Base-by-base conservation (phyloP, 331 rosid species). In the Arachis monticola region DNA sequence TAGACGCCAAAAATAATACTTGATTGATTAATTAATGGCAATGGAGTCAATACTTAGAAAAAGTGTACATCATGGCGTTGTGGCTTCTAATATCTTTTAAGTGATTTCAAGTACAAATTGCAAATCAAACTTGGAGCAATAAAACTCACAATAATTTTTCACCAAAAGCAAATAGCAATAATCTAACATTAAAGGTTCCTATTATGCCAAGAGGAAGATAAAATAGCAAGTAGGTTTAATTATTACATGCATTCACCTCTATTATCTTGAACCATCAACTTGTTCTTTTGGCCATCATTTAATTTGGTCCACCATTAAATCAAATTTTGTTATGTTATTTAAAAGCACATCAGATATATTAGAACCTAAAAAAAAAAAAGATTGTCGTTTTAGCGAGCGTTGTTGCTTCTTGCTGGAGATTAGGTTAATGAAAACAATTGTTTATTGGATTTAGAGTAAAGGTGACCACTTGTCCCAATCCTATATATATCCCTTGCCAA, bases 341-440 rank as follows among this genome's bases (percentile, higher is more conserved):
- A 61, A 14, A 68, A 63, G 50, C 65, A 50, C 62, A 59, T 40
- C 22, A 55, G 11, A 32, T 32, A 32, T 32, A 32, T 32, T 42
- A 48, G 60, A 70, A 65, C 3, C 0, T 2, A 35, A 6, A 32
- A 53, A 12, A 60, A 1, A 10, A 5, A 8, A 17, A 10, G n/a
- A 10, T 17, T 63, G 79, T 82, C 83, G 13, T 67, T 70, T 42
- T 73, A 47, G 40, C 9, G 31, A 73, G 78, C 83, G 86, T 85
- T 67, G 96, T 87, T 83, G 83, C 13, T 38, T 32, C 86, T 79
- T 31, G 74, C 45, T 35, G 50, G 71, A 77, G 79, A 82, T 84
- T 85, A 84, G 90, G 92, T 87, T 79, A 72, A 76, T 72, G 91
- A 90, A 83, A 86, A 75, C 88, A 85, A 61, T 77, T 32, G 89